Conservation (phyloP, 2,329 filamentous ascomycete species). For the Leptosphaerulina australis region DNA sequence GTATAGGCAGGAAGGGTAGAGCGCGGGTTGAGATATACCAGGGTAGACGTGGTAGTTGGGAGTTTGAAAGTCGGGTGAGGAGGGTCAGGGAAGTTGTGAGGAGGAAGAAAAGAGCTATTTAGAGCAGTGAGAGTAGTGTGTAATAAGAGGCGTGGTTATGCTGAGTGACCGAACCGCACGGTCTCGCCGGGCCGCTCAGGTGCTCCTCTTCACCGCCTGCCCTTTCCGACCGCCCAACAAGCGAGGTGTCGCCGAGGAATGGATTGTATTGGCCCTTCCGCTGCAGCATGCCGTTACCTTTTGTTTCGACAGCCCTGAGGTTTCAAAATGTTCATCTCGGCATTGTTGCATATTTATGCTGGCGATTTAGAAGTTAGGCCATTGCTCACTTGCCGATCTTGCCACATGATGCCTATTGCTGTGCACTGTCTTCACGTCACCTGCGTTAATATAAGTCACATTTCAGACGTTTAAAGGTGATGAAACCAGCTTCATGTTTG, state of each 20-base stretch:
- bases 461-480: too few relatives aligned
- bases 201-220: slow-evolving; percentile 28
- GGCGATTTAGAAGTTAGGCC: not conserved
- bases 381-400: slow-evolving; percentile 13
- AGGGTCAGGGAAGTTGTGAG: slow-evolving; percentile 16
- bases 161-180: slow-evolving; percentile 27
- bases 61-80: slow-evolving; percentile 10
- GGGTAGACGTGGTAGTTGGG: not conserved
- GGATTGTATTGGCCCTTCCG: slow-evolving; percentile 9
- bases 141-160: slow-evolving; percentile 12
- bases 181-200: slow-evolving; percentile 22
- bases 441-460: slow-evolving; percentile 14
- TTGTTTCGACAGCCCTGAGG: not conserved
- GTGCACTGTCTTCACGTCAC: slow-evolving; percentile 16
- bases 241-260: slow-evolving; percentile 1
- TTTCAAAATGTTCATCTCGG: slow-evolving; percentile 4
- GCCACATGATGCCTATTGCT: slow-evolving; percentile 12
- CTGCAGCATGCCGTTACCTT: slow-evolving; percentile 11
- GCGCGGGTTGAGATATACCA: not conserved
- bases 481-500: not conserved
- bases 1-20: slow-evolving; percentile 14
- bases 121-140: slow-evolving; percentile 11
- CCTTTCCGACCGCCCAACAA: slow-evolving; percentile 16
- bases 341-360: slow-evolving; percentile 8
- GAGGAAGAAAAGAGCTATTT: slow-evolving; percentile 13